Conservation (phyloP, 2,329 filamentous ascomycete species). For the Penicillium rolfsii region DNA sequence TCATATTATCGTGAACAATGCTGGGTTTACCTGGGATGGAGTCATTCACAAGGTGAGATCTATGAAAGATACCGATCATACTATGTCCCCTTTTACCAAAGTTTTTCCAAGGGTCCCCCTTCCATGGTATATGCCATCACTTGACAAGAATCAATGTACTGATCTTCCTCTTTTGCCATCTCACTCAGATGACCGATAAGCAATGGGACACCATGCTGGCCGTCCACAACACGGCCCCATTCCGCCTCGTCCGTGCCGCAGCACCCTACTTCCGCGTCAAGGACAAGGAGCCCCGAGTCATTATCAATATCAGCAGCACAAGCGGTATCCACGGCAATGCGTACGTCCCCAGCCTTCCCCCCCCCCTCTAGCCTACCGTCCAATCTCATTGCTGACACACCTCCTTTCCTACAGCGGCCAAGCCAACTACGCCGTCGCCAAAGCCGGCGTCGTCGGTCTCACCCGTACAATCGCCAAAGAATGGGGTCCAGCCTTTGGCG, state of each 20-base stretch:
- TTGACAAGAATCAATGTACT: background rate
- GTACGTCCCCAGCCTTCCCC: constrained; percentile 27
- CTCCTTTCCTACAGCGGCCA: constrained; percentile 59
- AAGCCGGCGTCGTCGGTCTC: constrained; percentile 79
- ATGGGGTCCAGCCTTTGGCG: constrained; percentile 83
- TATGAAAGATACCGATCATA: too few species aligned
- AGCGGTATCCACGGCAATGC: constrained; percentile 84
- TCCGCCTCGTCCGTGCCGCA: constrained; percentile 77
- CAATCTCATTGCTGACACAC: background rate
- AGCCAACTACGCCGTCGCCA: constrained; percentile 83
- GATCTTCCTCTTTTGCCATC: background rate
- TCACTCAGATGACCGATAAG: constrained; percentile 72
- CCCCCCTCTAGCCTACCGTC: background rate
- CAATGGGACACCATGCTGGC: constrained; percentile 89
- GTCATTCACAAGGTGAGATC: constrained; percentile 75
- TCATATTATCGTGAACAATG: constrained; percentile 89
- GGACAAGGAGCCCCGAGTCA: constrained; percentile 75
- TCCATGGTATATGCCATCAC: background rate
- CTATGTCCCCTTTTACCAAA: background rate
- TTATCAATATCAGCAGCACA: constrained; percentile 84
- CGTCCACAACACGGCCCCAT: constrained; percentile 82
- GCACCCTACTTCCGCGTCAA: constrained; percentile 86
- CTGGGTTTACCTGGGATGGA: constrained; percentile 89
- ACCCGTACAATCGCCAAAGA: constrained; percentile 91
- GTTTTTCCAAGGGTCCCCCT: background rate